Base-by-base conservation (phyloP, 768 basidiomycete genomes). In the Dioszegia crocea region DNA sequence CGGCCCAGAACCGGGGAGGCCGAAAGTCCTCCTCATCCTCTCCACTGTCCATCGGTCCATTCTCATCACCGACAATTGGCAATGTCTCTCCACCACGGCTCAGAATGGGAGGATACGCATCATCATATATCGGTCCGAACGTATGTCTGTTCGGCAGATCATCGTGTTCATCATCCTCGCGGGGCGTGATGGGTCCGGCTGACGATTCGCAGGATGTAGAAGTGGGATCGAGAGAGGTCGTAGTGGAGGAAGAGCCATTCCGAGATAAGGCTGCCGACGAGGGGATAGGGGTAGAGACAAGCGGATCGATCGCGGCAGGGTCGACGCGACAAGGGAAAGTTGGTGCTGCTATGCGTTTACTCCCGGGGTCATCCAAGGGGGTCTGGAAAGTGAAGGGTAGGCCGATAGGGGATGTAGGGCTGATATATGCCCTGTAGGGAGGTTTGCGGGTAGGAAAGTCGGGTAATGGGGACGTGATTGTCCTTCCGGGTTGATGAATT, bases 191-290 rank as follows among this genome's bases (percentile, higher is more conserved):
- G 14, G 36, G 31, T 9, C 49, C 49, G 17, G 33, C 23, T 4
- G 49, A 50, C 33, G 33, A 33, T 38, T 50, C 49, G 14, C 23
- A 16, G 5, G 49, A 33, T 1, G 31, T 50, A 21, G 40, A 24
- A 24, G 29, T 3, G 30, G 27, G 27, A 31, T n/a, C 24, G 47
- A 21, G 17, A 2, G 47, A 48, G 17, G 49, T 12, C 17, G 49
- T 19, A 23, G 49, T 36, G 1, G 31, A 36, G 49, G 49, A 50
- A 23, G 49, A 50, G n/a, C 49, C 49, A 36, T 50, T 50, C 1
- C 49, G 49, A 16, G n/a, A 50, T 14, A 50, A 23, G 1, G 33
- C 24, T 16, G 47, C 6, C 19, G 47, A 16, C 27, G 17, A 26
- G 17, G 29, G 16, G 47, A n/a, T n/a, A n/a, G n/a, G n/a, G n/a